These are phyloP conservation scores for Fusarium avenaceum DNA, from an alignment of 2,329 filamentous ascomycete genomes.

Conservation along the genomic window DNA sequence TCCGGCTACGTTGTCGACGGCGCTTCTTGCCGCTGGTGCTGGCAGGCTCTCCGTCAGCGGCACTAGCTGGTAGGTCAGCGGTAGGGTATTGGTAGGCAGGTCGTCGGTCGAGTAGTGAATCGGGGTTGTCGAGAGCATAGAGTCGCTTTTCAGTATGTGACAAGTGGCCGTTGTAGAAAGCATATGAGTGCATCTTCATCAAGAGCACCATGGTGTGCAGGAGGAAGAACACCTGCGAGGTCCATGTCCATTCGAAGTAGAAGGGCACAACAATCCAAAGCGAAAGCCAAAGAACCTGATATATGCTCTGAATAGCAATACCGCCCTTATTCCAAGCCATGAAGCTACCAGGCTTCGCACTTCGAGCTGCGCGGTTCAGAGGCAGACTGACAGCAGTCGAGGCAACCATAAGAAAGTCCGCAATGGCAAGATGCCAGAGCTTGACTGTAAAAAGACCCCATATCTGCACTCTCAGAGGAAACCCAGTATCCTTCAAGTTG, in stretches of 20 bases:
- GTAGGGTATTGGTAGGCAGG: slow-evolving; percentile 83
- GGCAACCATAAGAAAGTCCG: slow-evolving; percentile 86
- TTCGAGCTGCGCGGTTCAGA: slow-evolving; percentile 77
- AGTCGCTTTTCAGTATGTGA: slow-evolving; percentile 88
- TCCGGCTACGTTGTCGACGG: slow-evolving; percentile 39
- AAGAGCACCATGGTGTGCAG: slow-evolving; percentile 91
- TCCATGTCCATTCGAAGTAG: slow-evolving; percentile 92
- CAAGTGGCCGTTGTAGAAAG: slow-evolving; percentile 97
- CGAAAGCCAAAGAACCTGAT: slow-evolving; percentile 81
- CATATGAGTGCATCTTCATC: slow-evolving; percentile 99
- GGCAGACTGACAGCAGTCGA: slow-evolving; percentile 80
- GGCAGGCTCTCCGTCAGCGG: slow-evolving; percentile 48
- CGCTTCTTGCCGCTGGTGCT: slow-evolving; percentile 44
- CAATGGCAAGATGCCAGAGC: slow-evolving; percentile 86
- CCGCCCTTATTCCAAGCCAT: slow-evolving; percentile 83
- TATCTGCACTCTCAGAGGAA: slow-evolving; percentile 85
- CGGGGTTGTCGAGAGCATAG: slow-evolving; percentile 81
- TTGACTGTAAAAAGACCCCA: slow-evolving; percentile 91
- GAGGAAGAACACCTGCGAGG: slow-evolving; percentile 93
- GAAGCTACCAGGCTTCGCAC: slow-evolving; percentile 61
- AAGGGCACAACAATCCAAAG: slow-evolving; percentile 92
- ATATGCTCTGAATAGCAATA: slow-evolving; percentile 85
- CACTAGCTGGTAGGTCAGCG: slow-evolving; percentile 61
- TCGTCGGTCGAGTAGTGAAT: slow-evolving; percentile 69
- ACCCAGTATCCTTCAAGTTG: slow-evolving; percentile 94